phyloP scores from a whole-genome alignment of 2,329 filamentous ascomycete genomes.

The Botrytis sinoallii region DNA sequence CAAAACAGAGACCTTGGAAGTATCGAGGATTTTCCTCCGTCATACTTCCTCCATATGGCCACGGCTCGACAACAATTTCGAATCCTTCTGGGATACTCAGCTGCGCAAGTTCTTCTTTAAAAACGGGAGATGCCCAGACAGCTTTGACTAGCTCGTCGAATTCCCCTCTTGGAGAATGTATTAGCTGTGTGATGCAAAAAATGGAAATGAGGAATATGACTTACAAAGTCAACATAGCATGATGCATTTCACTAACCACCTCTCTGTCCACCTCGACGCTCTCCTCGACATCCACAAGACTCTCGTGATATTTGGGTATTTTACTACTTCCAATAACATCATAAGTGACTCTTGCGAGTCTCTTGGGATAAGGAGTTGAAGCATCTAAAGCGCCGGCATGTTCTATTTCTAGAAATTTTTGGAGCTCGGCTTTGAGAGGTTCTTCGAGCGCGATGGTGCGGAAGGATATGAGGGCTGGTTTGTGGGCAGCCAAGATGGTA shows the following conservation, averaged over 20 bases:
- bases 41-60: constrained; percentile 50
- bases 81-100: constrained; percentile 52
- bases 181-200: neutral
- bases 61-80: constrained; percentile 51
- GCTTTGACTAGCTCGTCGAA: constrained; percentile 5
- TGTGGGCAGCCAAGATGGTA: constrained; percentile 40
- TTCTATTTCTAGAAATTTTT: constrained; percentile 48
- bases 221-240: constrained; percentile 49
- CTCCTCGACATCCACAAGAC: constrained; percentile 47
- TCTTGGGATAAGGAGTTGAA: constrained; percentile 42
- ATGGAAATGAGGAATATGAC: constrained; percentile 22
- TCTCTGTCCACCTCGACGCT: constrained; percentile 44
- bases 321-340: constrained; percentile 52
- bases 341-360: constrained; percentile 54
- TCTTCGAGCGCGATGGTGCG: constrained; percentile 57
- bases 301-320: constrained; percentile 53
- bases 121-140: neutral
- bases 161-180: neutral
- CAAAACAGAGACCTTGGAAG: constrained; percentile 54
- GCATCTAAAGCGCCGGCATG: constrained; percentile 41
- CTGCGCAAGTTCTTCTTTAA: constrained; percentile 28
- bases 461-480: constrained; percentile 53
- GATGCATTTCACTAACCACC: constrained; percentile 46
- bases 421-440: constrained; percentile 50
- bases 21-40: constrained; percentile 47